phyloP scores from a whole-genome alignment of 176 grass and related monocot species.

The Dendrocalamus sinicus region DNA sequence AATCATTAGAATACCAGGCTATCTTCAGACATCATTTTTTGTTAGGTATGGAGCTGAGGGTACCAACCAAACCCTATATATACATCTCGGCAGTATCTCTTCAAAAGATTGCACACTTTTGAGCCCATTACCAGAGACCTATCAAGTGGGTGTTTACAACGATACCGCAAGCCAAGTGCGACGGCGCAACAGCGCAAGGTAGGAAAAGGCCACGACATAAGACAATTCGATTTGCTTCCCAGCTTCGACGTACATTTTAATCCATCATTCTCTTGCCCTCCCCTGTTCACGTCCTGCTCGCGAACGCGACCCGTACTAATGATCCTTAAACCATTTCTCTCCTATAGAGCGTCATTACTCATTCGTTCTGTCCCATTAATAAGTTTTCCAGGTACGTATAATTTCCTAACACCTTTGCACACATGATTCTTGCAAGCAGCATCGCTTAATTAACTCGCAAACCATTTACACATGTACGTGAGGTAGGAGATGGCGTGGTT shows the following conservation, averaged over 20 bases:
- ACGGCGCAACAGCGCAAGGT: neutral
- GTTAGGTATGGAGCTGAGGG: too few relatives aligned
- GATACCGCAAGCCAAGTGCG: neutral
- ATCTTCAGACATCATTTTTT: too few relatives aligned
- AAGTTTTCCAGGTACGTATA: neutral
- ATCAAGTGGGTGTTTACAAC: neutral
- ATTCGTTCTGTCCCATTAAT: neutral
- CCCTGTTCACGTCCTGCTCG: neutral
- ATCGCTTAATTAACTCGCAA: neutral
- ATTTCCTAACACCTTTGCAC: neutral
- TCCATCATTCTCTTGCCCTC: neutral
- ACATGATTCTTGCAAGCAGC: neutral
- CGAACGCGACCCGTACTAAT: neutral
- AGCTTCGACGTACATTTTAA: neutral
- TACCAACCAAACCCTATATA: too few relatives aligned
- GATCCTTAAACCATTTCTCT: neutral
- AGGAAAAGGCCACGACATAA: neutral
- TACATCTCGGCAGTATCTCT: neutral
- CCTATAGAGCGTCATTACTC: neutral
- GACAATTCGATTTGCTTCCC: neutral
- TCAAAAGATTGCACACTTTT: constrained; percentile 31
- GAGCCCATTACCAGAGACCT: neutral
- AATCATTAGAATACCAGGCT: too few relatives aligned
- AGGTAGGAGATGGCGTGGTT: neutral
- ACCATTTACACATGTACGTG: neutral